Evolutionary conservation across 2,329 filamentous ascomycete species (phyloP), one percentile per base, ranked within the genome.

Genomic region (Bisporella sp.): DNA sequence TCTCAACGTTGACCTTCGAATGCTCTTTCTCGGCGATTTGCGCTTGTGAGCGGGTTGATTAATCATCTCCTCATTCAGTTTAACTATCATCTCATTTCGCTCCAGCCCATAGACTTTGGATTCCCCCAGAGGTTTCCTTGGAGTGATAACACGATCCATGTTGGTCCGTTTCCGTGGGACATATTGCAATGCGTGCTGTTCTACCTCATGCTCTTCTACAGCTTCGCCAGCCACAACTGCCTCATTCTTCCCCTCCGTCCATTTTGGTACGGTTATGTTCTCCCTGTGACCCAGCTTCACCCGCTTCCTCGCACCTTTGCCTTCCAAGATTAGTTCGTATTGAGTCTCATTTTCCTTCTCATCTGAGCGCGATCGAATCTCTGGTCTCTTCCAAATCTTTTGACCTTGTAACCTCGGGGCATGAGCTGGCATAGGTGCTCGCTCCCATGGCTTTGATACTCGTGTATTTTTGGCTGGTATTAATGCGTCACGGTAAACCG

Each of bases 261-360:
- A 72, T 21, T 46, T 51, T 35, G 62, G 63, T 31, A 63, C 59
- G 5, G 59, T 59, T 50, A 64, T 70, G 35, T 59, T 60, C 8
- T 67, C 64, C 52, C 69, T 63, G 41, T 66, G 54, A 29, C 41
- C 59, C 12, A 50, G 52, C 6, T 54, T 58, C n/a, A 66, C 63
- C 21, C 50, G 44, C 49, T 61, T 66, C 55, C 71, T 62, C 28
- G 63, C 40, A 0, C 63, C 65, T 2, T 49, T 45, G 2, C 68
- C 66, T 28, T 66, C 64, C 29, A 57, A 62, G 12, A 64, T 59
- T 5, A 73, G 59, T 53, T 73, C 71, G 9, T 40, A 40, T 45
- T 61, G 54, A 3, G 55, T 55, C 9, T 57, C 51, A 12, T 58
- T 60, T 48, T 60, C 57, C 39, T 62, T 61, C 21, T 59, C 48